Percentiles rank a stretch among this genome's conserved stretches.
phyloP scores from a whole-genome alignment of 78 protist species.

The Planoprotostelium fungivorum region DNA sequence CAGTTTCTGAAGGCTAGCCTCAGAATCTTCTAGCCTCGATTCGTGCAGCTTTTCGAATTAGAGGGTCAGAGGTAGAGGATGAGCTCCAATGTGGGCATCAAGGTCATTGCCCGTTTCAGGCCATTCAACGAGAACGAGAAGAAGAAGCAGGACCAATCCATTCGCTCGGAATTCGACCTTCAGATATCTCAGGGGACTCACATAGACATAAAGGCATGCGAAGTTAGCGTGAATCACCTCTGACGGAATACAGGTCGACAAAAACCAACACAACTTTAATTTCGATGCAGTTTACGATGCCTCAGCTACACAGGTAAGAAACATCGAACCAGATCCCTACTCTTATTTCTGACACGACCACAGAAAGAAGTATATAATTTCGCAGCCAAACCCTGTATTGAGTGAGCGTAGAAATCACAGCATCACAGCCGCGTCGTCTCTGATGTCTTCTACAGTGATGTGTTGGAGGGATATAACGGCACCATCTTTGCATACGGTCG shows the following conservation, averaged over 20 bases:
- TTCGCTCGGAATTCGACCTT: background rate
- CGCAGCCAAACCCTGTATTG: background rate
- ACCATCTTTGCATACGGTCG: slow-evolving; percentile 64
- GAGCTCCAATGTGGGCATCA: background rate
- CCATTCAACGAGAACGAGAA: background rate
- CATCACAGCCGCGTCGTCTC: no score
- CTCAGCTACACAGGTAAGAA: background rate
- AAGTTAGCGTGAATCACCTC: background rate
- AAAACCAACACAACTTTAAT: background rate
- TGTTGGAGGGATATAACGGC: slow-evolving; percentile 55
- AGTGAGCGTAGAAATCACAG: background rate
- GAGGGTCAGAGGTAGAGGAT: no score
- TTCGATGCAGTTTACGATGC: background rate
- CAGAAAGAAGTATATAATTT: background rate
- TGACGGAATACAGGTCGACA: background rate
- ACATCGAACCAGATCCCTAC: background rate
- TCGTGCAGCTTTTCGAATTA: no score
- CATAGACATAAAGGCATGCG: background rate
- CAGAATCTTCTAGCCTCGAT: no score
- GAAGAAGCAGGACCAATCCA: background rate
- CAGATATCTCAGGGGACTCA: background rate
- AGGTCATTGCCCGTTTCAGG: background rate
- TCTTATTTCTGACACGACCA: no score
- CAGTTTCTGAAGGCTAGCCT: no score
- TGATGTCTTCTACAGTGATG: slow-evolving; percentile 9